Evolutionary conservation across 2,329 filamentous ascomycete genomes (phyloP).

Genomic region (Camptophora hylomeconis): DNA sequence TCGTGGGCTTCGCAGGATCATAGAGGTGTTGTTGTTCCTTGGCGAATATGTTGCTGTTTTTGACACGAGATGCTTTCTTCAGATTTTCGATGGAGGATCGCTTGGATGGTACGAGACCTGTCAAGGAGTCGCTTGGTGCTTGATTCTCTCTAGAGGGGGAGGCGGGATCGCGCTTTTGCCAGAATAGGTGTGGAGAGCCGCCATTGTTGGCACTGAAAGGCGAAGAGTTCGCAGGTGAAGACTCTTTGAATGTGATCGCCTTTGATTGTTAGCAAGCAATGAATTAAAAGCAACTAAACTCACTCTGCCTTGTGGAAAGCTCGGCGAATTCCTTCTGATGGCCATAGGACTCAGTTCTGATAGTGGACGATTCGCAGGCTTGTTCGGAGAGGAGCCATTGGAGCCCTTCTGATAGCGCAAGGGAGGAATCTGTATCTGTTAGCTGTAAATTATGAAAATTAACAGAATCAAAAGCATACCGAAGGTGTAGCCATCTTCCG

Average conservation of each 20-base stretch:
- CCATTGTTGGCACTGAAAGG: slow-evolving; percentile 44
- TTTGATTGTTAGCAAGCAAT: too few species aligned
- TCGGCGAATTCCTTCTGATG: slow-evolving; percentile 81
- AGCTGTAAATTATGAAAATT: too few species aligned
- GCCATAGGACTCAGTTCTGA: slow-evolving; percentile 81
- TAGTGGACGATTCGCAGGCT: slow-evolving; percentile 54
- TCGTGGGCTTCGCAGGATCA: slow-evolving; percentile 63
- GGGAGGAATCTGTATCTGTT: slow-evolving; percentile 19
- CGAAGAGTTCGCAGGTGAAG: slow-evolving; percentile 75
- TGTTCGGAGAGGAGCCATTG: slow-evolving; percentile 43
- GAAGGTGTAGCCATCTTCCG: slow-evolving; percentile 14
- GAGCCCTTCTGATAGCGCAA: slow-evolving; percentile 22
- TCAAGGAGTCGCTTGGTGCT: slow-evolving; percentile 42
- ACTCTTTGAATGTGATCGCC: too few species aligned
- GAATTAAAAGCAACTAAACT: too few species aligned
- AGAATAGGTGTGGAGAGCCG: slow-evolving; percentile 75
- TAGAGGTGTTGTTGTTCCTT: slow-evolving; percentile 88
- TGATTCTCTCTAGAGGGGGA: slow-evolving; percentile 63
- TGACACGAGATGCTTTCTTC: slow-evolving; percentile 86
- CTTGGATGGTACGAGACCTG: slow-evolving; percentile 57
- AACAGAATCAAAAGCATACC: slow-evolving; percentile 8
- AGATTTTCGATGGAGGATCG: slow-evolving; percentile 90
- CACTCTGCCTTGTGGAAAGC: slow-evolving; percentile 74
- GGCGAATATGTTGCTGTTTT: slow-evolving; percentile 95
- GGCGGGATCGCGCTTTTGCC: slow-evolving; percentile 63